Conservation (phyloP, 345 rosid species). For the Populus simonii region DNA sequence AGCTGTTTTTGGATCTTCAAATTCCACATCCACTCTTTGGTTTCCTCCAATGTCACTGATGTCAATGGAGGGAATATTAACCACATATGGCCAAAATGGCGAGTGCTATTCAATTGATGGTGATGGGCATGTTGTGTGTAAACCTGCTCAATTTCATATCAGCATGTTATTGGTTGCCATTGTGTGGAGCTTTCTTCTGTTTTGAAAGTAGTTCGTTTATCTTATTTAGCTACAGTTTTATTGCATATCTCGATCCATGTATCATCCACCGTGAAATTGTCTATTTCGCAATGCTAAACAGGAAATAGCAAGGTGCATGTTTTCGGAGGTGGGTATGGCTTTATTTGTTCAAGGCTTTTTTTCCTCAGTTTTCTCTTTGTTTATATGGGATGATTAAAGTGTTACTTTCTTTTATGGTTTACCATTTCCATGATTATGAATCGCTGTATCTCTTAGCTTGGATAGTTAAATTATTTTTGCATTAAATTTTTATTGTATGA, state of each 20-base stretch:
- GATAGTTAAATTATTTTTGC: neutral
- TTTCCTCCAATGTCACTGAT: neutral
- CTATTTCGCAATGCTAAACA: neutral
- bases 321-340: neutral
- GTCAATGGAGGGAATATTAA: neutral
- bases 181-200: neutral
- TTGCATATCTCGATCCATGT: neutral
- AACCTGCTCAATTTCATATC: neutral
- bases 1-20: neutral
- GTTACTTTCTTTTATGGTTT: neutral
- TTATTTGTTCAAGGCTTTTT: neutral
- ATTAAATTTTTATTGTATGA: neutral
- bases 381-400: neutral
- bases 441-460: neutral
- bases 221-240: neutral
- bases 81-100: neutral
- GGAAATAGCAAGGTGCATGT: neutral
- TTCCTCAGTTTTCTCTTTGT: neutral
- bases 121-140: neutral
- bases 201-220: neutral
- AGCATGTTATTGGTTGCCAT: neutral
- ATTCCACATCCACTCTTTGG: neutral
- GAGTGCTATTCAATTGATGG: neutral
- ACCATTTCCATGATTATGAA: neutral
- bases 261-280: neutral